Base-by-base conservation (phyloP, 768 basidiomycete species). In the Suillus weaverae region DNA sequence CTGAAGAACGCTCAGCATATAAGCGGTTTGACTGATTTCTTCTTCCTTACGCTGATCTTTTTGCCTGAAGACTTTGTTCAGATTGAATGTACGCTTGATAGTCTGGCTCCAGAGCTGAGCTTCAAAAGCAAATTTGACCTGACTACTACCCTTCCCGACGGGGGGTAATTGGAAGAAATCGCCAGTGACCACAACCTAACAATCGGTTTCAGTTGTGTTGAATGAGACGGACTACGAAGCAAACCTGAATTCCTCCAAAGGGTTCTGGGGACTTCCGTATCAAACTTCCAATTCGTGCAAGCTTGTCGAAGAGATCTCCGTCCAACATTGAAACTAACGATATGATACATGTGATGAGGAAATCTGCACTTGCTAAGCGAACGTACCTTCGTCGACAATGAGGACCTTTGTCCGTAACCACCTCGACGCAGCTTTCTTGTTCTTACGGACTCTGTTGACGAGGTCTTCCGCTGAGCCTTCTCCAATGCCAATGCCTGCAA, bases 111-210 rank as follows among this genome's bases (percentile, higher is more conserved):
- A 98, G 62, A 78, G 75, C 20, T 84, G 77, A 0, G 95, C 95
- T 71, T 99, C 95, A 72, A 99, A 99, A 1, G 94, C 94, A 70
- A 98, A 99, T 71, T 89, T 94, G 50, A 92, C 86, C 61, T 77
- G 67, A 0, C 73, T 73, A n/a, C 72, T 72, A 32, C 84, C 81
- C 74, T 89, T 95, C 8, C 81, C 81, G 0, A 99, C 95, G 2
- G 97, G 97, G 0, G 97, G 97, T 5, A 99, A 85, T 74, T 99
- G 97, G 80, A 99, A 98, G 80, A 99, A 99, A 73, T 99, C 97
- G 9, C 97, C 97, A 2, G 95, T 97, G 30, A 98, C 89, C 65
- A 99, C 83, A 46, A 98, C 78, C 92, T 95, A 72, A 51, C 33
- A 33, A 18, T 16, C 48, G 30, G 11, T 39, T 44, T 61, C 10